These are phyloP conservation scores for Cladophialophora psammophila DNA, from an alignment of 2,329 filamentous ascomycete genomes.

Conservation along the genomic window DNA sequence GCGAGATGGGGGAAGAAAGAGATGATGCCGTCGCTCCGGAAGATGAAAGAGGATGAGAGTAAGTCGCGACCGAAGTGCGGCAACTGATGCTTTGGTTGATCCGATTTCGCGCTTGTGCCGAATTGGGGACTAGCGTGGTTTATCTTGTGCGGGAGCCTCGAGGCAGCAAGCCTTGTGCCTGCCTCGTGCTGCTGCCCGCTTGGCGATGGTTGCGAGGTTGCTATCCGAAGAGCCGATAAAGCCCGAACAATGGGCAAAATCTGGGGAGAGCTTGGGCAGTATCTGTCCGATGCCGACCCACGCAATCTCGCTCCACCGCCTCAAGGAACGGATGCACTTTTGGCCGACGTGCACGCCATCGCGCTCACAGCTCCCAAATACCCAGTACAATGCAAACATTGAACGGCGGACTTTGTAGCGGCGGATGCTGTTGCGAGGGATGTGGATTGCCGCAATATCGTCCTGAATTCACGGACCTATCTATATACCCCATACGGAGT, in stretches of 20 bases:
- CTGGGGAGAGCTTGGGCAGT: constrained; percentile 10
- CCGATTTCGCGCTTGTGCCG: constrained; percentile 7
- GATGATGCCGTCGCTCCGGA: constrained; percentile 33
- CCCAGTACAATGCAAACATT: too few species aligned
- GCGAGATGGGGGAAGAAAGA: constrained; percentile 8
- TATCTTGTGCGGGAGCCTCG: not conserved
- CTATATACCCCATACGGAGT: not conserved
- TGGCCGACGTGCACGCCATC: constrained; percentile 5
- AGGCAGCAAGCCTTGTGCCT: not conserved
- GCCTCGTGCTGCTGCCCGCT: not conserved
- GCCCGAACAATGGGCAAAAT: not conserved
- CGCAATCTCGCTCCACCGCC: constrained; percentile 10
- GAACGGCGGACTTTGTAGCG: not conserved
- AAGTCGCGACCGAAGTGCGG: constrained; percentile 19
- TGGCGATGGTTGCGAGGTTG: not conserved
- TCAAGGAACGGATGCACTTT: constrained; percentile 20
- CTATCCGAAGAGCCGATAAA: not conserved
- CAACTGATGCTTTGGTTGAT: constrained; percentile 14
- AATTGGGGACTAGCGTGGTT: constrained; percentile 15
- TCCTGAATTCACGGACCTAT: not conserved
- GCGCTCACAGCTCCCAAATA: not conserved
- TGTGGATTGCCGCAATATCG: not conserved
- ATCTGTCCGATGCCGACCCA: constrained; percentile 17
- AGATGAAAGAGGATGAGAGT: constrained; percentile 21
- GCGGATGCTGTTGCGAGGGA: not conserved